Evolutionary conservation across 2,329 filamentous ascomycete genomes (phyloP).

Genomic region (Diaporthe ilicicola): DNA sequence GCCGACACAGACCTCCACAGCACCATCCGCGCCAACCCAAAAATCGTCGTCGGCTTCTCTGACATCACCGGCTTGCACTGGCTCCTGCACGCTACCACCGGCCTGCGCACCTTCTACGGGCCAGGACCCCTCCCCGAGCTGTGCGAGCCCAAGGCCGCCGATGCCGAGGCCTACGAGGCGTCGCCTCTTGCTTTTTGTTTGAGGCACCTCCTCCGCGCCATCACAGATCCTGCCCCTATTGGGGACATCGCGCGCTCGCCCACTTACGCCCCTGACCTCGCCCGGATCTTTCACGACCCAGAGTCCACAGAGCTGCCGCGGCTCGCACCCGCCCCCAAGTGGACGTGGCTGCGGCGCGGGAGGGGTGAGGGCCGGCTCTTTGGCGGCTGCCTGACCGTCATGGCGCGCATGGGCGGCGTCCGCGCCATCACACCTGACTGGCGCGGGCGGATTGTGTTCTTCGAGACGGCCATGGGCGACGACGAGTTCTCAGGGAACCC

Average conservation of each 20-base stretch:
- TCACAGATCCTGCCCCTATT: slow-evolving; percentile 39
- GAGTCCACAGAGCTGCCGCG: slow-evolving; percentile 30
- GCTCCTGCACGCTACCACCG: slow-evolving; percentile 47
- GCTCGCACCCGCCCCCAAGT: slow-evolving; percentile 41
- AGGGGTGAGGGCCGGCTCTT: slow-evolving; percentile 53
- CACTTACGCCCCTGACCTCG: slow-evolving; percentile 37
- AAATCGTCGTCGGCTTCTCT: slow-evolving; percentile 52
- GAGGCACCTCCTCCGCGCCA: slow-evolving; percentile 43
- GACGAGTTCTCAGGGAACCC: slow-evolving; percentile 30
- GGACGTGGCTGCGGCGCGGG: slow-evolving; percentile 49
- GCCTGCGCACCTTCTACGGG: slow-evolving; percentile 54
- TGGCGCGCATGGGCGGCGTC: slow-evolving; percentile 48
- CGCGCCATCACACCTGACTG: slow-evolving; percentile 46
- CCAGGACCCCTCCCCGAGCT: slow-evolving; percentile 51
- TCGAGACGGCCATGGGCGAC: slow-evolving; percentile 50
- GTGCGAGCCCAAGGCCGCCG: slow-evolving; percentile 41
- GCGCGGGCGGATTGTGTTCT: slow-evolving; percentile 49
- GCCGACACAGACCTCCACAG: slow-evolving; percentile 46
- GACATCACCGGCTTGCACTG: slow-evolving; percentile 54
- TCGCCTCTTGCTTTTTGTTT: background rate
- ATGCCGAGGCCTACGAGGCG: slow-evolving; percentile 41
- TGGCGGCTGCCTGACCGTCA: slow-evolving; percentile 52
- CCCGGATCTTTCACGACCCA: slow-evolving; percentile 37
- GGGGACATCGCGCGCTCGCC: slow-evolving; percentile 44
- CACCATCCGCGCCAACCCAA: slow-evolving; percentile 46